Base-by-base conservation (phyloP, 768 basidiomycete genomes). In the Kwoniella dendrophila region DNA sequence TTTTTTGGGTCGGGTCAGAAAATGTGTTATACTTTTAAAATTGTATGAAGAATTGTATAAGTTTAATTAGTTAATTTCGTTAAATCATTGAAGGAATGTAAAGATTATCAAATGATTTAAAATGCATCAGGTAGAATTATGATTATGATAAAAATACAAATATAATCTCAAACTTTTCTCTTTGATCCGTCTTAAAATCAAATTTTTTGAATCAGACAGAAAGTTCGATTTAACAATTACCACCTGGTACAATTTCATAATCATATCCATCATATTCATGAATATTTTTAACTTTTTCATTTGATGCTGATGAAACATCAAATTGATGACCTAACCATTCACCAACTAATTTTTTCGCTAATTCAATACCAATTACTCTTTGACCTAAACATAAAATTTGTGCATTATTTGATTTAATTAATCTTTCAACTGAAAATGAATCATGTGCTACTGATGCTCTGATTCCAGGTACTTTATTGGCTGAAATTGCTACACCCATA, bases 361-460 rank as follows among this genome's bases (percentile, higher is more conserved):
- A 58, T 49, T 77, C 74, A 7, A 72, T 61, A 2, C 77, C 77
- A 30, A 78, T 75, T 12, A 78, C 77, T 11, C 77, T 45, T 52
- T 78, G 77, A 24, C 77, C 77, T 6, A 78, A 59, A 60, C 71
- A 72, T 0, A 78, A 64, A 47, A 78, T 70, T 56, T 78, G 77
- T 33, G 72, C 74, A 58, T 78, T 69, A 50, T 78, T 78, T 26
- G 69, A 71, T 38, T 75, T 73, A 50, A 78, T 67, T 29, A 74
- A 65, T n/a, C 77, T 62, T 60, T 78, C 77, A 58, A 78, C 77
- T 1, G 74, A 75, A 69, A 75, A 78, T 0, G 69, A 69, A 43
- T 78, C 77, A 62, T 78, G 77, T 3, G 75, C 72, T 34, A 72
- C 70, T 2, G 63, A 73, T 4, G 74, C 74, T 38, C 75, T 38